These are phyloP conservation scores for Musa beccarii DNA, from an alignment of 176 grass and related monocot genomes.

Conservation along the genomic window DNA sequence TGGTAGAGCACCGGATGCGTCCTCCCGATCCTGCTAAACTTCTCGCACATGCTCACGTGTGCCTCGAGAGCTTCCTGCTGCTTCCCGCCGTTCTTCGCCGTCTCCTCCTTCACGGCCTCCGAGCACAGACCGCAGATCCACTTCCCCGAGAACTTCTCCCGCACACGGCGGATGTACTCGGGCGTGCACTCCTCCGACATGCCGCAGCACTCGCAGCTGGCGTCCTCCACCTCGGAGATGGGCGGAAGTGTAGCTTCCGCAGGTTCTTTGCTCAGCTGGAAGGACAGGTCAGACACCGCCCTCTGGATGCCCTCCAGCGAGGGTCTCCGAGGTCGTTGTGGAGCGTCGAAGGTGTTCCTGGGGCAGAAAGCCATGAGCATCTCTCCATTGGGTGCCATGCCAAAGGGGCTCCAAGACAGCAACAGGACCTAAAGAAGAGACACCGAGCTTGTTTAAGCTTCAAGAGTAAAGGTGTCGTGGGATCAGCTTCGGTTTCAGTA, in stretches of 20 bases:
- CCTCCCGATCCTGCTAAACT: slow-evolving; percentile 64
- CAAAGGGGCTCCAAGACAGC: neutral
- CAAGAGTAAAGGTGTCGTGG: neutral
- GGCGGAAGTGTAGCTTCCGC: slow-evolving; percentile 22
- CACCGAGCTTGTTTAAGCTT: neutral
- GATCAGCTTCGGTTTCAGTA: neutral
- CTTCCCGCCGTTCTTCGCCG: slow-evolving; percentile 27
- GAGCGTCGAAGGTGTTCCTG: slow-evolving; percentile 5
- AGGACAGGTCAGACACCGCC: slow-evolving; percentile 61
- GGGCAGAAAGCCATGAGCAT: slow-evolving; percentile 18
- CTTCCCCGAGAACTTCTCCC: slow-evolving; percentile 57
- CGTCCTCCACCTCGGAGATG: slow-evolving; percentile 54
- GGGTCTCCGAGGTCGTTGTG: slow-evolving; percentile 37
- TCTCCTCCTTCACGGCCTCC: slow-evolving; percentile 74
- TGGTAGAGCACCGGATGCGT: slow-evolving; percentile 65
- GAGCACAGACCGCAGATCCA: slow-evolving; percentile 85
- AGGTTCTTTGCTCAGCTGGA: slow-evolving; percentile 46
- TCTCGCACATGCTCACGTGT: slow-evolving; percentile 46
- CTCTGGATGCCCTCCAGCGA: slow-evolving; percentile 77
- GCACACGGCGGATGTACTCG: slow-evolving; percentile 59
- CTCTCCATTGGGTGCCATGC: slow-evolving; percentile 62
- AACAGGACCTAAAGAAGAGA: slow-evolving; percentile 1
- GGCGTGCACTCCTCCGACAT: slow-evolving; percentile 88
- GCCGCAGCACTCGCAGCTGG: slow-evolving; percentile 79
- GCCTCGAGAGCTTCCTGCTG: slow-evolving; percentile 41